These are phyloP conservation scores for Penicillium cataractarum DNA, from an alignment of 495 filamentous ascomycete genomes.

Conservation along the genomic window DNA sequence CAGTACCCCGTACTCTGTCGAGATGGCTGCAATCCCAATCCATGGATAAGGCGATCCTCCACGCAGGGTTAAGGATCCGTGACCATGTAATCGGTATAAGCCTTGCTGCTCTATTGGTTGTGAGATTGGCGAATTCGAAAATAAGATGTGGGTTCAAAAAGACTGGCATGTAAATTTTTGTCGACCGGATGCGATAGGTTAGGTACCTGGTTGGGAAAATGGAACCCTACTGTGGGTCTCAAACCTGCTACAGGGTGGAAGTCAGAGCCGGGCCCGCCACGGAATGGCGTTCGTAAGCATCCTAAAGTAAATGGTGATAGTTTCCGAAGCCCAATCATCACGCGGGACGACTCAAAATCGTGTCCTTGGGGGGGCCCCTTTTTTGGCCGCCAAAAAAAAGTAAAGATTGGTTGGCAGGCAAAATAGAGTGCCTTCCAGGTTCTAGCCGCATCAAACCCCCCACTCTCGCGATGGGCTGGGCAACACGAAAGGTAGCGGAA, in stretches of 20 bases:
- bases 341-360: background rate
- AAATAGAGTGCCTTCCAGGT: background rate
- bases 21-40: background rate
- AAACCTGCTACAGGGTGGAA: background rate
- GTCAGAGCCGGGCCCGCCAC: background rate
- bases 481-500: background rate
- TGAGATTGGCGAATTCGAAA: background rate
- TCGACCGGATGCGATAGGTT: background rate
- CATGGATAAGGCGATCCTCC: background rate
- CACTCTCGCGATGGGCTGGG: background rate
- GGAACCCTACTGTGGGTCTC: background rate
- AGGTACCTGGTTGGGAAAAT: background rate
- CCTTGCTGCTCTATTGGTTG: background rate
- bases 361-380: background rate
- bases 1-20: background rate
- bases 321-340: background rate
- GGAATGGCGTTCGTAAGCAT: background rate
- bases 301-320: background rate
- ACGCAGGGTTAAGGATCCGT: background rate
- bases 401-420: background rate
- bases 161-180: background rate
- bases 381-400: background rate
- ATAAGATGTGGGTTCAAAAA: background rate
- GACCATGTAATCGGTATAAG: background rate
- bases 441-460: background rate